phyloP scores from a whole-genome alignment of 345 rosid species.

The Arabidopsis arenosa region DNA sequence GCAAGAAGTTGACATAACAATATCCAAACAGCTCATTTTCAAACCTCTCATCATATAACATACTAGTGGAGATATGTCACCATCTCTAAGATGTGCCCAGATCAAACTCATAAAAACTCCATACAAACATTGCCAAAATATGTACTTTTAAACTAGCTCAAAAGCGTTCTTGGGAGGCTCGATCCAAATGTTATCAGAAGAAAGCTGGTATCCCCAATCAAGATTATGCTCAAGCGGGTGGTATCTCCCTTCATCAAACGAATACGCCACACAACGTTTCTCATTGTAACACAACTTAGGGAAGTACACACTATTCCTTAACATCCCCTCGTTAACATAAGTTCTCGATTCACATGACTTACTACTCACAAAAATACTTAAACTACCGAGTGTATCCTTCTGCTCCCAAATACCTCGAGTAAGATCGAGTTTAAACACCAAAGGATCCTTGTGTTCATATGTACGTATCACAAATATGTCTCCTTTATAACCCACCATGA shows the following conservation, averaged over 20 bases:
- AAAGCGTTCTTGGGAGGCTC: conserved; percentile 25
- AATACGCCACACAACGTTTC: conserved; percentile 19
- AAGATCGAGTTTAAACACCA: conserved; percentile 40
- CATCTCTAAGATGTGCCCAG: not conserved
- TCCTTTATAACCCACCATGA: conserved; percentile 33
- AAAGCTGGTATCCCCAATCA: conserved; percentile 18
- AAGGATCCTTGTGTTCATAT: conserved; percentile 23
- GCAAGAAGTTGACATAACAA: too few relatives aligned
- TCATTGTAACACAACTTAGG: conserved; percentile 16
- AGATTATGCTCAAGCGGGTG: conserved; percentile 3
- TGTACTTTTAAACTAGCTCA: not conserved
- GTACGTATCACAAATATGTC: conserved; percentile 15
- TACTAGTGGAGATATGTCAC: not conserved
- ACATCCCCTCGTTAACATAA: conserved; percentile 24
- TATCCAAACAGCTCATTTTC: not conserved
- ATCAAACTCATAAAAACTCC: not conserved
- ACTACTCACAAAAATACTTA: conserved; percentile 27
- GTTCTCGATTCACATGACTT: conserved; percentile 37
- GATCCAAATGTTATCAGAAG: conserved; percentile 35
- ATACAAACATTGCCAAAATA: not conserved
- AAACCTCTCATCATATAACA: not conserved
- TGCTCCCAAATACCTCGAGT: conserved; percentile 27
- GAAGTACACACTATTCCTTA: conserved; percentile 38
- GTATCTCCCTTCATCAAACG: conserved; percentile 30
- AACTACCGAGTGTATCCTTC: conserved; percentile 27